phyloP scores from a whole-genome alignment of 1,284 basidiomycete species.

The Cutaneotrichosporon dermatis region DNA sequence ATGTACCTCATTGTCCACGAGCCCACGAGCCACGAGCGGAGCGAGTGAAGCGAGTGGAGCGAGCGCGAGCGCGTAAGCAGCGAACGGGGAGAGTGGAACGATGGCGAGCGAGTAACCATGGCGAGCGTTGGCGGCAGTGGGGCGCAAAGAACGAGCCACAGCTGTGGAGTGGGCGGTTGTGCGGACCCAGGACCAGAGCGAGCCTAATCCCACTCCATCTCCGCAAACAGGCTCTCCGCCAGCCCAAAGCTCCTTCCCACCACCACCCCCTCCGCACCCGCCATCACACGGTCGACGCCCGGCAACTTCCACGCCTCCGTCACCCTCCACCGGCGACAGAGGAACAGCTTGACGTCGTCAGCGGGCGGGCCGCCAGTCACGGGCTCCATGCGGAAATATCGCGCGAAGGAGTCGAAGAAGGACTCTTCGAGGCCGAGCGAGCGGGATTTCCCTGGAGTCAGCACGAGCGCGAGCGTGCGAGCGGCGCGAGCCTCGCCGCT shows the following conservation, averaged over 20 bases:
- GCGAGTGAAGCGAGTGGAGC: neutral
- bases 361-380: constrained; percentile 27
- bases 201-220: constrained; percentile 34
- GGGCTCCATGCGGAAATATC: constrained; percentile 37
- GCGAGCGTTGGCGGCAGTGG: too few species aligned
- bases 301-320: constrained; percentile 38
- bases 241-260: constrained; percentile 34
- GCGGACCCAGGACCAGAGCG: neutral
- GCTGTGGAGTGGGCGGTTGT: neutral
- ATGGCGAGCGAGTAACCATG: too few species aligned
- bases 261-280: constrained; percentile 32
- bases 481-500: too few species aligned
- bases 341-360: constrained; percentile 38
- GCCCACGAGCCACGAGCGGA: neutral
- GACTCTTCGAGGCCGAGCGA: constrained; percentile 43
- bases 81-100: too few species aligned
- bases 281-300: constrained; percentile 33
- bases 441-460: constrained; percentile 37
- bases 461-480: neutral
- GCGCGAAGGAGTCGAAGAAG: constrained; percentile 42
- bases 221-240: constrained; percentile 37
- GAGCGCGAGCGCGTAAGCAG: neutral
- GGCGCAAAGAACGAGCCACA: too few species aligned
- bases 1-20: neutral
- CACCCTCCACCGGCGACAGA: constrained; percentile 39